Evolutionary conservation across 1,139 yeast species (phyloP).

Genomic region (Pichia sp.): DNA sequence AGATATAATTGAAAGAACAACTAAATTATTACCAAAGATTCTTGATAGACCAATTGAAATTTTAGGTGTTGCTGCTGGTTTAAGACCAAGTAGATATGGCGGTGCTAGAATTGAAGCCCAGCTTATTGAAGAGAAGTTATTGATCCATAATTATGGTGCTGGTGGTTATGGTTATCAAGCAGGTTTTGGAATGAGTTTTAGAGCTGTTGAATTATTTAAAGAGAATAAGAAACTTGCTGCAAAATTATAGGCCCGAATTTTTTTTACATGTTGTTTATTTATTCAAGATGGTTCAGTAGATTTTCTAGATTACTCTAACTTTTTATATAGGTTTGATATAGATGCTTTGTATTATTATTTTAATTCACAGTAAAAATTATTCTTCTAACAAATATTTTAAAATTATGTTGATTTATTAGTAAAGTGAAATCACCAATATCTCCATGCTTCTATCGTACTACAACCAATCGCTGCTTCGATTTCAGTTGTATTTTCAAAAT

Average conservation of each 20-base stretch:
- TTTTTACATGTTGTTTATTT: neutral
- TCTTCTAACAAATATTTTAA: neutral
- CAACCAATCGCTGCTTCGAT: constrained; percentile 45
- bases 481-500: constrained; percentile 36
- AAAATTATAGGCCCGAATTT: constrained; percentile 2
- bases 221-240: constrained; percentile 4
- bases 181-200: constrained; percentile 57
- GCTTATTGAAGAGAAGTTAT: constrained; percentile 31
- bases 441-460: constrained; percentile 43
- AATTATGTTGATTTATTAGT: too few relatives aligned
- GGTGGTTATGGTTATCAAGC: constrained; percentile 73
- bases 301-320: too few relatives aligned
- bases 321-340: too few relatives aligned
- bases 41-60: constrained; percentile 41
- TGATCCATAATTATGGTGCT: constrained; percentile 71
- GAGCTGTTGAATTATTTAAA: constrained; percentile 33
- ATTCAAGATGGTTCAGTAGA: neutral
- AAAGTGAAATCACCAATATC: constrained; percentile 43
- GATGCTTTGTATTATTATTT: too few relatives aligned
- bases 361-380: neutral
- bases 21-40: constrained; percentile 48
- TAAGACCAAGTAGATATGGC: constrained; percentile 64
- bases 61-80: constrained; percentile 56
- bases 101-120: constrained; percentile 60
- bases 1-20: constrained; percentile 53